A percentile compares a stretch with the other conserved stretches of the same genome.
These are phyloP conservation scores for Paraleonurus japonicus DNA, from an alignment of 257 asterid genomes.

Conservation along the genomic window DNA sequence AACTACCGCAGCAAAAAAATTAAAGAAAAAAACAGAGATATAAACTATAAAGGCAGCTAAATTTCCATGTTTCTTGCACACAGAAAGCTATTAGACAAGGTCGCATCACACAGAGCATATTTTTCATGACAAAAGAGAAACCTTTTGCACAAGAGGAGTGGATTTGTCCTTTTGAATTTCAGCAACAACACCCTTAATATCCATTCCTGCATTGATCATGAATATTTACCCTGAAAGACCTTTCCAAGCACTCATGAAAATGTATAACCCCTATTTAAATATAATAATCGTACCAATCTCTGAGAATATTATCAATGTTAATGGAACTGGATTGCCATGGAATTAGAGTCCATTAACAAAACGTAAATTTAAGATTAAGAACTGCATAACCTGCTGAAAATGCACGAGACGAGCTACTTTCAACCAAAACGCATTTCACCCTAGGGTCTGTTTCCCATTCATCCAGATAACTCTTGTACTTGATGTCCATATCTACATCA, in stretches of 20 bases:
- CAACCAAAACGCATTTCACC: constrained; percentile 91
- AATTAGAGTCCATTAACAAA: constrained; percentile 10
- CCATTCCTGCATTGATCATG: constrained; percentile 90
- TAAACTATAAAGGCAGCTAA: background rate
- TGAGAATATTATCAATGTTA: background rate
- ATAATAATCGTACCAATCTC: constrained; percentile 13
- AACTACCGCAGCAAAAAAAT: constrained; percentile 17
- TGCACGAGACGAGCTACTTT: constrained; percentile 85
- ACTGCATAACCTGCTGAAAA: constrained; percentile 80
- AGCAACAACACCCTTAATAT: constrained; percentile 96
- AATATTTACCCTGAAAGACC: constrained; percentile 51
- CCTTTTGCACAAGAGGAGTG: constrained; percentile 86
- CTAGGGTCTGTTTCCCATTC: constrained; percentile 89
- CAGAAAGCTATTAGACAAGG: constrained; percentile 8
- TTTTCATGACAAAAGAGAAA: constrained; percentile 36
- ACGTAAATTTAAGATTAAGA: background rate
- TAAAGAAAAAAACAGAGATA: background rate
- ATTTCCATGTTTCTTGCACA: constrained; percentile 16
- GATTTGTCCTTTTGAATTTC: constrained; percentile 87
- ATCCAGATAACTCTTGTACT: constrained; percentile 73
- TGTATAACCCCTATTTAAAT: constrained; percentile 16
- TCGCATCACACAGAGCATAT: constrained; percentile 31
- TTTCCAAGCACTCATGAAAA: constrained; percentile 22
- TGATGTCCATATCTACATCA: constrained; percentile 86
- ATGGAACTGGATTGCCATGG: background rate